Conservation (phyloP, 2,329 filamentous ascomycete species). For the Bimuria novae-zelandiae region DNA sequence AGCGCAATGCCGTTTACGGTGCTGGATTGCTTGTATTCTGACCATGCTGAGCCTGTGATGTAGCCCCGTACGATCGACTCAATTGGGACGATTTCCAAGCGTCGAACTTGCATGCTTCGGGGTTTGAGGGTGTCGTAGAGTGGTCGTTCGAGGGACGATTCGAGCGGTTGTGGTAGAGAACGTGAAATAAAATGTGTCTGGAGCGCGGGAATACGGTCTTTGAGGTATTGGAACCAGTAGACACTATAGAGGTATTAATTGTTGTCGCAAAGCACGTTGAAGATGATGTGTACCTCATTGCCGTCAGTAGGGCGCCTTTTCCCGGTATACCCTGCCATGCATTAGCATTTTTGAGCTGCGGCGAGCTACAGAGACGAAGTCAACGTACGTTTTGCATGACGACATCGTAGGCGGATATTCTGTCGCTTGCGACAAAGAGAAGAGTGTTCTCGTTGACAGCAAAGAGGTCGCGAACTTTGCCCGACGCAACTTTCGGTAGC, state of each 20-base stretch:
- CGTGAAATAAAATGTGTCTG: conserved; percentile 67
- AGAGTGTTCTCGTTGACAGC: conserved; percentile 70
- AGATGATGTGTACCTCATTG: conserved; percentile 55
- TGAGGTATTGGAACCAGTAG: conserved; percentile 70
- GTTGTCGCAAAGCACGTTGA: too few species aligned
- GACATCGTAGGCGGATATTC: conserved; percentile 95
- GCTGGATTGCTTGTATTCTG: conserved; percentile 72
- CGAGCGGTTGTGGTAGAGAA: conserved; percentile 58
- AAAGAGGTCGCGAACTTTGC: conserved; percentile 85
- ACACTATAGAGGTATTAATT: conserved; percentile 35
- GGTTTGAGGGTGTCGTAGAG: conserved; percentile 56
- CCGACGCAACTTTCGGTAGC: conserved; percentile 58
- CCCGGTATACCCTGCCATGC: conserved; percentile 63
- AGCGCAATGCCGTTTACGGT: conserved; percentile 80
- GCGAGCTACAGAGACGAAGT: neutral
- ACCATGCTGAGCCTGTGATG: conserved; percentile 83
- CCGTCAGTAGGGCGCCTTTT: conserved; percentile 70
- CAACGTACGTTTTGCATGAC: conserved; percentile 73
- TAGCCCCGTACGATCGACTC: conserved; percentile 90
- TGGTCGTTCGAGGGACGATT: conserved; percentile 24
- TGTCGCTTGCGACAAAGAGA: conserved; percentile 84
- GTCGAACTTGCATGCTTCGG: conserved; percentile 78
- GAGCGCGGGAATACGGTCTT: conserved; percentile 60
- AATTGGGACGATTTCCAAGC: conserved; percentile 74
- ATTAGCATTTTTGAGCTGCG: neutral